phyloP scores from a whole-genome alignment of 257 asterid species.

The Prunella vulgaris region DNA sequence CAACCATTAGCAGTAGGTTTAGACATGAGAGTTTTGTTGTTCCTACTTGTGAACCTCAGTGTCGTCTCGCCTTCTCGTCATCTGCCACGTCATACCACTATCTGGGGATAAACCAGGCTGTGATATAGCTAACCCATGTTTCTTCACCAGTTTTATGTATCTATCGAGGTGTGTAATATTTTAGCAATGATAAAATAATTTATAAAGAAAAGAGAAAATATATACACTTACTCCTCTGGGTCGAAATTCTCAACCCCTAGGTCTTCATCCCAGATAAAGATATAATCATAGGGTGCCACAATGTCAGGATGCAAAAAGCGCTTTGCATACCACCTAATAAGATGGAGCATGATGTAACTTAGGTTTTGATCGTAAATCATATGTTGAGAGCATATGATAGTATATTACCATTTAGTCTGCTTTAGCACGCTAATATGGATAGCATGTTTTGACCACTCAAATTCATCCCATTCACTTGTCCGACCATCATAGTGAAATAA shows the following conservation, averaged over 20 bases:
- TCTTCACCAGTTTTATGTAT: conserved; percentile 64
- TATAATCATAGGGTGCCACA: conserved; percentile 75
- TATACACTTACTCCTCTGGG: conserved; percentile 66
- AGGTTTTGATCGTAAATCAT: neutral
- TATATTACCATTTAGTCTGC: conserved; percentile 79
- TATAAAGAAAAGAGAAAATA: neutral
- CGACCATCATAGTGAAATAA: conserved; percentile 90
- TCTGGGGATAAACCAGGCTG: conserved; percentile 90
- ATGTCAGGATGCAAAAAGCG: conserved; percentile 90
- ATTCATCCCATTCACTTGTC: conserved; percentile 90
- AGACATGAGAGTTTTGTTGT: neutral
- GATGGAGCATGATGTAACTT: neutral
- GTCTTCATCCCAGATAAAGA: conserved; percentile 93
- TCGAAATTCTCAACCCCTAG: conserved; percentile 76
- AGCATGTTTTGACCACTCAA: conserved; percentile 87
- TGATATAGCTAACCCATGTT: conserved; percentile 78
- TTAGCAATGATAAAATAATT: conserved; percentile 7
- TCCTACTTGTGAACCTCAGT: conserved; percentile 83
- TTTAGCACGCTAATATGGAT: conserved; percentile 70
- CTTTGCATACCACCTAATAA: conserved; percentile 91
- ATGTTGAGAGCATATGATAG: neutral
- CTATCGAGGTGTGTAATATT: conserved; percentile 26
- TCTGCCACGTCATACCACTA: conserved; percentile 84
- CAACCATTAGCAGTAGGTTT: neutral
- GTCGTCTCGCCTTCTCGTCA: conserved; percentile 72